A percentile compares a stretch with the other conserved stretches of the same genome.
phyloP scores from a whole-genome alignment of 176 grass and related monocot genomes.

The Musa beccarii region DNA sequence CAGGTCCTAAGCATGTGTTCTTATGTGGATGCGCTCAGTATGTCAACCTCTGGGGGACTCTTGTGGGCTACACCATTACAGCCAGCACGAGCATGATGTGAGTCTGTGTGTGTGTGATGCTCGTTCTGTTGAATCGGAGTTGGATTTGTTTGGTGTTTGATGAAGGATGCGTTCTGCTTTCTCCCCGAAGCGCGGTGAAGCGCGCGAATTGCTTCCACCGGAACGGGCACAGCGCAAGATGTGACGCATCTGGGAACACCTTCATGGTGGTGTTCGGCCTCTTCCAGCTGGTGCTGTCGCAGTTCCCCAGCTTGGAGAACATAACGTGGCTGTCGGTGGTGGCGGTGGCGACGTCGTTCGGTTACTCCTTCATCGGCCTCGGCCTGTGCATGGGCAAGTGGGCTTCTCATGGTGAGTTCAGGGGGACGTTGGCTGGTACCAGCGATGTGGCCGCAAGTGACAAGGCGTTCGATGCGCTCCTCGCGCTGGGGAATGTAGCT shows the following conservation, averaged over 20 bases:
- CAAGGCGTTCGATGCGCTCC: conserved; percentile 77
- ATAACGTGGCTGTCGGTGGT: conserved; percentile 90
- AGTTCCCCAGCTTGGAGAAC: conserved; percentile 83
- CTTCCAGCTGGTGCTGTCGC: conserved; percentile 72
- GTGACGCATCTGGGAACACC: conserved; percentile 53
- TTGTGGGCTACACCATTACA: conserved; percentile 92
- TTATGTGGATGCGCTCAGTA: conserved; percentile 85
- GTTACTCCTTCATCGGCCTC: conserved; percentile 93
- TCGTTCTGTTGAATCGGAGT: not conserved
- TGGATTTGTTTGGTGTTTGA: not conserved
- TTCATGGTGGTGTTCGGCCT: conserved; percentile 87
- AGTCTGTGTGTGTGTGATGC: not conserved
- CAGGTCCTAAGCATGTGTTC: conserved; percentile 60
- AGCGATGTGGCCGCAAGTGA: conserved; percentile 18
- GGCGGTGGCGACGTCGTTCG: conserved; percentile 86
- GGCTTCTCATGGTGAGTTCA: conserved; percentile 50
- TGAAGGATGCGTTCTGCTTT: too few species aligned
- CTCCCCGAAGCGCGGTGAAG: conserved; percentile 51
- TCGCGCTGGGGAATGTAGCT: conserved; percentile 80
- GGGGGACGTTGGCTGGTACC: conserved; percentile 61
- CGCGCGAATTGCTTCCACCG: conserved; percentile 85
- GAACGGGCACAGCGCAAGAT: conserved; percentile 30
- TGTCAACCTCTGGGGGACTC: conserved; percentile 94
- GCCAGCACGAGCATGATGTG: conserved; percentile 97
- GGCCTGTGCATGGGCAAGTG: conserved; percentile 79